These are phyloP conservation scores for Solanum medicagineum DNA, from an alignment of 257 asterid species.

Conservation along the genomic window DNA sequence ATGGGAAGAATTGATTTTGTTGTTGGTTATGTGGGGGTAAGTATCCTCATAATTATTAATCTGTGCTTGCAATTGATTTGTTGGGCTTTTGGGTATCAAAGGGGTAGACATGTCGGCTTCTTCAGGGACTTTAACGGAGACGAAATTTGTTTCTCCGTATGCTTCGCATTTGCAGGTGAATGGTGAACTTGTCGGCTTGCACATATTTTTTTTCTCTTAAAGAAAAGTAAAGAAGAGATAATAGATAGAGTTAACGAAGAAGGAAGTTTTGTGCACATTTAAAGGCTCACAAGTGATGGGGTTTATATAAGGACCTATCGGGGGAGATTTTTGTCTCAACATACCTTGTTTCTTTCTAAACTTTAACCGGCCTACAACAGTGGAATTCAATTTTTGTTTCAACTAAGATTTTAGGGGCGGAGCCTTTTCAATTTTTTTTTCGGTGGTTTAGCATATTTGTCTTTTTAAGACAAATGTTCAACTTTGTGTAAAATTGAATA, in stretches of 20 bases:
- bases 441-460: neutral
- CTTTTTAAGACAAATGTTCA: neutral
- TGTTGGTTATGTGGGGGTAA: conserved; percentile 1
- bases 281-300: neutral
- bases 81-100: conserved; percentile 35
- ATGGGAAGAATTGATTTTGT: neutral
- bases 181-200: conserved; percentile 22
- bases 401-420: neutral
- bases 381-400: neutral
- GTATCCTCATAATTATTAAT: neutral
- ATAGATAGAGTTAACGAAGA: neutral
- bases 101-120: conserved; percentile 19
- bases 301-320: neutral
- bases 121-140: conserved; percentile 1
- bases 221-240: neutral
- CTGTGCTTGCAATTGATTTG: neutral
- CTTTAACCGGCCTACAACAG: neutral
- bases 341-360: neutral
- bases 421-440: neutral
- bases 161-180: neutral
- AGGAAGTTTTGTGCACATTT: neutral
- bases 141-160: neutral
- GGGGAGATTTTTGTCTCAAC: neutral
- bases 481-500: neutral
- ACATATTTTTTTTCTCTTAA: conserved; percentile 13